Percentiles rank a stretch among this genome's conserved stretches.
phyloP scores from a whole-genome alignment of 192 early-diverging fungal species.

The Chytriomyces confervae region DNA sequence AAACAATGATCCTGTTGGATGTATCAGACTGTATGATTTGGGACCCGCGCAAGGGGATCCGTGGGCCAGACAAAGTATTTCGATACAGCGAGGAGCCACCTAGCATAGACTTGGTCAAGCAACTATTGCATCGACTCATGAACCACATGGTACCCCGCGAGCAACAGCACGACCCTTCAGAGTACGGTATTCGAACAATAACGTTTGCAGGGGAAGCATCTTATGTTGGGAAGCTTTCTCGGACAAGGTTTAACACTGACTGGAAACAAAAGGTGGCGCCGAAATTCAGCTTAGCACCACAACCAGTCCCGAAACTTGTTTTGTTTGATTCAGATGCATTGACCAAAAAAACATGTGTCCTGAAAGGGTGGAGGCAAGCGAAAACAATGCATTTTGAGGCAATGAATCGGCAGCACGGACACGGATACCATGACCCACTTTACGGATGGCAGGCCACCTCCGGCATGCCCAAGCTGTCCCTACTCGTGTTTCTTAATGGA shows the following conservation, averaged over 20 bases:
- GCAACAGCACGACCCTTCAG: slow-evolving; percentile 18
- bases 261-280: slow-evolving; percentile 16
- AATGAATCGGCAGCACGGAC: slow-evolving; percentile 17
- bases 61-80: background rate
- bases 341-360: background rate
- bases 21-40: background rate
- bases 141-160: slow-evolving; percentile 25
- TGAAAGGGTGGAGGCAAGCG: slow-evolving; percentile 11
- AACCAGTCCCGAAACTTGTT: background rate
- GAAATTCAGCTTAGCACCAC: background rate
- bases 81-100: slow-evolving; percentile 10
- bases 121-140: slow-evolving; percentile 10
- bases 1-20: slow-evolving; percentile 19
- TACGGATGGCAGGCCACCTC: slow-evolving; percentile 40
- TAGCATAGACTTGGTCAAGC: background rate
- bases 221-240: slow-evolving; percentile 26
- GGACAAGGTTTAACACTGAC: slow-evolving; percentile 23
- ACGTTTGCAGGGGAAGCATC: slow-evolving; percentile 19
- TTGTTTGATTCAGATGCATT: background rate
- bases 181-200: slow-evolving; percentile 31
- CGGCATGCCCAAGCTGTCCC: slow-evolving; percentile 38
- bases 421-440: slow-evolving; percentile 3
- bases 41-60: slow-evolving; percentile 9
- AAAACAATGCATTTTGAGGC: slow-evolving; percentile 12
- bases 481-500: slow-evolving; percentile 36